Evolutionary conservation across 2,329 filamentous ascomycete genomes (phyloP), one percentile per base, ranked within the genome.

Genomic region (Aspergillus japonicus): DNA sequence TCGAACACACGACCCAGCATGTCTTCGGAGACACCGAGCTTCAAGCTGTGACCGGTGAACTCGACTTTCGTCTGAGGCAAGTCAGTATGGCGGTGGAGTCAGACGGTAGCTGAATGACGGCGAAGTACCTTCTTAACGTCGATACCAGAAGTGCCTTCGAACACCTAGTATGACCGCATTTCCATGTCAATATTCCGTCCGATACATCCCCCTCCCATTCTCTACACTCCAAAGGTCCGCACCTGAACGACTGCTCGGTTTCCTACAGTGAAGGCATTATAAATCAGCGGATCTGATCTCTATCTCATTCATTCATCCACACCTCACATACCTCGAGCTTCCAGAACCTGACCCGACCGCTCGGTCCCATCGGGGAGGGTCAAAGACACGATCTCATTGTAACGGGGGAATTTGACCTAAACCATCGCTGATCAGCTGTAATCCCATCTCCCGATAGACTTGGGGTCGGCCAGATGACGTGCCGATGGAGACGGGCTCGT

Each of bases 1-100:
- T 99, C 93, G 76, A 99, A 99, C 78, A 98, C 92, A 82, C 96
- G 94, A 67, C 95, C 95, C 80, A 99, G 81, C 95, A 99, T 99
- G 83, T 99, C 95, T 82, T 99, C 96, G 55, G 95, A 98, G 62
- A 99, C 95, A 79, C 95, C 95, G 56, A 99, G 90, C 86, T 98
- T 98, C 82, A 99, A 83, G 82, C 91, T 98, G 82, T 97, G 87
- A 62, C 95, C 95, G 33, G 91, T 96, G 79, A 99, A 98, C 77
- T 99, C 91, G 77, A 99, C 94, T 85, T 90, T 96, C 57, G 94
- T 96, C 93, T 95, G 73, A 67, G 2, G 23, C 5, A 14, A 57
- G 64, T 68, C 53, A 71, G 67, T 54, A 60, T 59, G 54, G 57
- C 19, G 52, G 60, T 70, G 72, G 57, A 7, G 33, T 26, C 5